Percentiles rank a stretch among this genome's conserved stretches.
phyloP scores from a whole-genome alignment of 2,329 filamentous ascomycete genomes.

The Huntiella decipiens region DNA sequence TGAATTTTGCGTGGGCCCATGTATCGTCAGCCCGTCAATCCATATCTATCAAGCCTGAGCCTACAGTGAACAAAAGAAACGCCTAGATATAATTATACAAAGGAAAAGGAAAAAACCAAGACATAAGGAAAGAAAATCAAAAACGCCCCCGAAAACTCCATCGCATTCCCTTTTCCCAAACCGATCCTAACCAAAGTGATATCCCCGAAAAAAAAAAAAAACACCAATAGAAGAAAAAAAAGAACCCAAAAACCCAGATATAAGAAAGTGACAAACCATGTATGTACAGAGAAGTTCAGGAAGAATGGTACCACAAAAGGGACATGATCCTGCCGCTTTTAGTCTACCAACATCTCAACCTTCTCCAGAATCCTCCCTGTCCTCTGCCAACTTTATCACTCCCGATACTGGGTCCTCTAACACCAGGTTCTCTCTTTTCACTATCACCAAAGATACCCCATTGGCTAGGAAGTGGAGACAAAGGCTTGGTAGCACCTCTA shows the following conservation, averaged over 20 bases:
- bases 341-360: conserved; percentile 35
- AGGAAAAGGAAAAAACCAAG: conserved; percentile 2
- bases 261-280: neutral
- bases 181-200: conserved; percentile 11
- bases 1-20: neutral
- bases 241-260: conserved; percentile 4
- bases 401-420: conserved; percentile 24
- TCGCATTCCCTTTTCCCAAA: conserved; percentile 5
- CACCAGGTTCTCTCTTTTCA: conserved; percentile 28
- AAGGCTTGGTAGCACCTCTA: conserved; percentile 36
- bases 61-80: neutral
- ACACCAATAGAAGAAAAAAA: conserved; percentile 1
- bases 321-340: neutral
- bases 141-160: neutral
- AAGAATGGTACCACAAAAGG: neutral
- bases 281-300: neutral
- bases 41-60: neutral
- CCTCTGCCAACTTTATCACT: conserved; percentile 26
- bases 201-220: conserved; percentile 1
- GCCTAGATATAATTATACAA: neutral
- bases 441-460: conserved; percentile 12
- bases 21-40: neutral
- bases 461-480: conserved; percentile 31
- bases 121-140: conserved; percentile 1
- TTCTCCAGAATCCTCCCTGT: conserved; percentile 34